Percentiles rank a stretch among this genome's conserved stretches.
Conservation (phyloP, 495 filamentous ascomycete genomes). For the Apodospora peruviana region DNA sequence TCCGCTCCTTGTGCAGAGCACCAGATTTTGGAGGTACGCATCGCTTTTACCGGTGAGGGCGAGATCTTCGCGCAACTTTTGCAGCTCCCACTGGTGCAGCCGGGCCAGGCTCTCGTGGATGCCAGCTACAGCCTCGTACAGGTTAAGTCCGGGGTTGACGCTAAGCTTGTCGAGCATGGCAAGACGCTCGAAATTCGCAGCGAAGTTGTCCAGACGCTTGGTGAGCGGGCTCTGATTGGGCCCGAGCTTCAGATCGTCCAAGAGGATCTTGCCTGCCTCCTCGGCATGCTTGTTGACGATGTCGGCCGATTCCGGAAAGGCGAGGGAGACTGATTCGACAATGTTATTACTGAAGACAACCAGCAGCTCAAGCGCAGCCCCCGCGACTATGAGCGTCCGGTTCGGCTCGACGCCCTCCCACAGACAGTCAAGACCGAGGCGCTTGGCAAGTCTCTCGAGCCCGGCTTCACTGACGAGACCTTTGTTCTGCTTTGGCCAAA, state of each 20-base stretch:
- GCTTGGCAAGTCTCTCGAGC: constrained; percentile 66
- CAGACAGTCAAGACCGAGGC: constrained; percentile 65
- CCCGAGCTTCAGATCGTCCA: constrained; percentile 43
- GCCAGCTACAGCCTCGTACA: constrained; percentile 83
- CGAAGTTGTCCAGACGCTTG: constrained; percentile 64
- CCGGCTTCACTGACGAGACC: constrained; percentile 72
- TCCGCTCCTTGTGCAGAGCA: constrained; percentile 64
- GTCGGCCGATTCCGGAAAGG: constrained; percentile 41
- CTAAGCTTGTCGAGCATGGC: constrained; percentile 77
- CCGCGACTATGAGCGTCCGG: constrained; percentile 64
- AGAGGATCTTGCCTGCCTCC: constrained; percentile 48
- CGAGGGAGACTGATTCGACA: constrained; percentile 41
- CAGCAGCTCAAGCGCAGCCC: constrained; percentile 53
- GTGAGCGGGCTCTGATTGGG: constrained; percentile 45
- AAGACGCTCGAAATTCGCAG: constrained; percentile 73
- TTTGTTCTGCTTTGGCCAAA: constrained; percentile 28
- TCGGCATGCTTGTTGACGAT: constrained; percentile 44
- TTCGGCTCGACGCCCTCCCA: constrained; percentile 51
- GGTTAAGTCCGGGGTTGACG: constrained; percentile 64
- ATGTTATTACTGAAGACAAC: constrained; percentile 46
- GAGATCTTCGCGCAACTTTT: constrained; percentile 50
- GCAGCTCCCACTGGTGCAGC: constrained; percentile 63
- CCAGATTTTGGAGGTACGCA: constrained; percentile 46
- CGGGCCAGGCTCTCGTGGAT: constrained; percentile 60
- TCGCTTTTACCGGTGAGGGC: constrained; percentile 41